These are phyloP conservation scores for Cytospora piceicola DNA, from an alignment of 2,329 filamentous ascomycete genomes.

Conservation along the genomic window DNA sequence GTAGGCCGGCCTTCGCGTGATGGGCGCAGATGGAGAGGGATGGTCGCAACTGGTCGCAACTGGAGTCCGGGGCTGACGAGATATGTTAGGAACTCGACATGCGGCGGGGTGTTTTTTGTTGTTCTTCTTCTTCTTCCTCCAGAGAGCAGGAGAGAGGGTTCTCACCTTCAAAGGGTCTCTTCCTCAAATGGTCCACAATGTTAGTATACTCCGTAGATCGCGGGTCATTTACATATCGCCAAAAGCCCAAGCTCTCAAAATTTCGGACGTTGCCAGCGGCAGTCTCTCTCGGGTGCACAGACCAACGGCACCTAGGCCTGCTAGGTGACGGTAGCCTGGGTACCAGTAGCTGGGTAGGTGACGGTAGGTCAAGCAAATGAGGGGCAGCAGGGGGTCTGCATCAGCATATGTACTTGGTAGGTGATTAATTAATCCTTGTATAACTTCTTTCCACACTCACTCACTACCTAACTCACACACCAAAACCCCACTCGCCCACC, in stretches of 20 bases:
- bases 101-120: not conserved
- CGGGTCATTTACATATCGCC: not conserved
- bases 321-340: too few species aligned
- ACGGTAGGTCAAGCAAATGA: too few species aligned
- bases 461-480: not conserved
- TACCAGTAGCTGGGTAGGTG: too few species aligned
- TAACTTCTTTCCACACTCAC: not conserved
- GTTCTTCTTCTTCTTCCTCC: too few species aligned
- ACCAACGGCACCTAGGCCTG: too few species aligned
- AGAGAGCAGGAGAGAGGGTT: not conserved
- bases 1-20: constrained; percentile 1
- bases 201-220: not conserved
- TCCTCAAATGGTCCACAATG: not conserved
- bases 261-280: not conserved
- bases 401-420: too few species aligned
- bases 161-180: not conserved
- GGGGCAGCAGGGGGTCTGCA: too few species aligned
- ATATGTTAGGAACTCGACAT: not conserved
- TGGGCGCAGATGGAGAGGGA: not conserved
- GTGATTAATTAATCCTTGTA: too few species aligned
- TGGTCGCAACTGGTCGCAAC: not conserved
- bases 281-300: not conserved
- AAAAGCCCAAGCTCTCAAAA: constrained; percentile 2
- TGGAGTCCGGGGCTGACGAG: not conserved
- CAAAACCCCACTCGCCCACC: constrained; percentile 7